A percentile compares a stretch with the other conserved stretches of the same genome.
phyloP scores from a whole-genome alignment of 2,329 filamentous ascomycete species.

The Colletotrichum zoysiae region DNA sequence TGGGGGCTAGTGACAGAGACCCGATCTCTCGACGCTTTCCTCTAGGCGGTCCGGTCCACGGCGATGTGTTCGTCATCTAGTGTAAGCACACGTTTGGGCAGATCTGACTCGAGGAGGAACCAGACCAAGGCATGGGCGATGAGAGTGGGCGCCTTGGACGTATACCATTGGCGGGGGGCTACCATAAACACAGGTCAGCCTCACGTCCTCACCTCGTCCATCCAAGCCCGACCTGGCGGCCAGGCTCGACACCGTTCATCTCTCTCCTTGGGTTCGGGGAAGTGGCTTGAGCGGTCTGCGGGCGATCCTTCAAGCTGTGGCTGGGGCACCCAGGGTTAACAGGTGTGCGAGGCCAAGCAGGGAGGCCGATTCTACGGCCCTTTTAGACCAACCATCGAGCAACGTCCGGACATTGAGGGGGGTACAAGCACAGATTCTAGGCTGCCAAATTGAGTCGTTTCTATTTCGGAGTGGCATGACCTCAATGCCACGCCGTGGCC shows the following conservation, averaged over 20 bases:
- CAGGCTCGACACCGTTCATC: neutral
- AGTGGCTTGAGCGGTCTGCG: conserved; percentile 35
- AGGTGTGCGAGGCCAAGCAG: conserved; percentile 28
- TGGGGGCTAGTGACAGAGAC: conserved; percentile 28
- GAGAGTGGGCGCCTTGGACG: conserved; percentile 4
- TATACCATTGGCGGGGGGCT: neutral
- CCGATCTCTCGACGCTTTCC: conserved; percentile 24
- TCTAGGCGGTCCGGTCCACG: neutral
- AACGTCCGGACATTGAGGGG: conserved; percentile 22
- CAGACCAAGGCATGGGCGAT: conserved; percentile 5
- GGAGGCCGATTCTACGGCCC: conserved; percentile 34
- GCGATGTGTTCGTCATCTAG: conserved; percentile 8
- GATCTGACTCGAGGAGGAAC: conserved; percentile 1
- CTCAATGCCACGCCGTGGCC: conserved; percentile 1
- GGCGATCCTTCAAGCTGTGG: conserved; percentile 34
- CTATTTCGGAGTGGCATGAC: conserved; percentile 31
- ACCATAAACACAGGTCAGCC: conserved; percentile 29
- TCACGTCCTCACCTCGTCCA: conserved; percentile 38
- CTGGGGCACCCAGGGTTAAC: conserved; percentile 22
- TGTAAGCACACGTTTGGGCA: conserved; percentile 7
- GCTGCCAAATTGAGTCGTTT: conserved; percentile 32
- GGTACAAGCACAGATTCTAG: conserved; percentile 32
- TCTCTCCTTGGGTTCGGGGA: neutral
- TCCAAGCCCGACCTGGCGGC: conserved; percentile 16
- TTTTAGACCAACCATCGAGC: conserved; percentile 30